Evolutionary conservation across 805 yeast species (phyloP).

Genomic region (Candida boidinii): DNA sequence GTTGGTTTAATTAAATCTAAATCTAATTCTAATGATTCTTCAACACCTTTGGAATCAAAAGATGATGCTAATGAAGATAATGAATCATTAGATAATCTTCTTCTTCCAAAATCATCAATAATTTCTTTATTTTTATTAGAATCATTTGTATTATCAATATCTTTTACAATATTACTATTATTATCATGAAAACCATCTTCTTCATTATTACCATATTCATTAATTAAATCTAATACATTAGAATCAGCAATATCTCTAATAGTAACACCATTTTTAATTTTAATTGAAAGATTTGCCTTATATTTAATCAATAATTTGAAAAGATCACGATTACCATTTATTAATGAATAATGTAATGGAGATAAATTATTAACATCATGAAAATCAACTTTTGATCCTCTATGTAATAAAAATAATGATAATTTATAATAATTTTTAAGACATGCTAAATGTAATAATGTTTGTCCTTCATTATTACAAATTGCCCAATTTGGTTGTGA

Average conservation of each 20-base stretch:
- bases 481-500: slow-evolving; percentile 67
- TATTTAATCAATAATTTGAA: slow-evolving; percentile 55
- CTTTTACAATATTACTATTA: slow-evolving; percentile 2
- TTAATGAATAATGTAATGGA: slow-evolving; percentile 80
- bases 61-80: slow-evolving; percentile 8
- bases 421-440: slow-evolving; percentile 62
- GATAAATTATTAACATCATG: slow-evolving; percentile 77
- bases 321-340: slow-evolving; percentile 63
- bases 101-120: not conserved
- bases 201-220: slow-evolving; percentile 6
- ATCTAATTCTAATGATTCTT: slow-evolving; percentile 10
- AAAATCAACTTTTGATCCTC: slow-evolving; percentile 57
- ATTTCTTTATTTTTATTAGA: not conserved
- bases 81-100: slow-evolving; percentile 22
- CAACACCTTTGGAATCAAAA: slow-evolving; percentile 18
- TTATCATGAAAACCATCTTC: slow-evolving; percentile 3
- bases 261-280: slow-evolving; percentile 41
- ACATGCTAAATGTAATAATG: slow-evolving; percentile 80
- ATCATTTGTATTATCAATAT: not conserved
- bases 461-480: slow-evolving; percentile 77
- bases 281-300: slow-evolving; percentile 49
- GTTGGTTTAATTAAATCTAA: slow-evolving; percentile 7
- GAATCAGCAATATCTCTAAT: slow-evolving; percentile 33
- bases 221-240: slow-evolving; percentile 26
- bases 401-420: slow-evolving; percentile 53